Conservation (phyloP, 176 grass and related monocot species). For the Zizania latifolia region DNA sequence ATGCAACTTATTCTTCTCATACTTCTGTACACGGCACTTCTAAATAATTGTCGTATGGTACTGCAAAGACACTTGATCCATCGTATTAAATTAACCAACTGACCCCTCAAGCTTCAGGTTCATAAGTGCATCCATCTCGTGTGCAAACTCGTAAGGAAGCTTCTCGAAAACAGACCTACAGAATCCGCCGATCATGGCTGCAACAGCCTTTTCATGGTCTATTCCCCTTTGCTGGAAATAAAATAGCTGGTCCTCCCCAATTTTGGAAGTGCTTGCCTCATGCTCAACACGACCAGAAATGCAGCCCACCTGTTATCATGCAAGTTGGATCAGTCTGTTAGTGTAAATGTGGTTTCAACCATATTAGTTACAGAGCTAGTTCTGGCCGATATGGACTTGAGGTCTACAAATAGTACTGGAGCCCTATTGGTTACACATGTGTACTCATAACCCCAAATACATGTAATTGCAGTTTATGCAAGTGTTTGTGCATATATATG, state of each 20-base stretch:
- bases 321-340: neutral
- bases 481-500: neutral
- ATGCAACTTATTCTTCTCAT: slow-evolving; percentile 32
- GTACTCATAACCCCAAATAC: neutral
- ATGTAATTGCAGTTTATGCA: neutral
- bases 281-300: slow-evolving; percentile 74
- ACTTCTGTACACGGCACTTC: slow-evolving; percentile 36
- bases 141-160: slow-evolving; percentile 82
- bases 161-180: slow-evolving; percentile 86
- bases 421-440: neutral
- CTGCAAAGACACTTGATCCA: neutral
- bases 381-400: neutral
- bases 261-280: slow-evolving; percentile 98
- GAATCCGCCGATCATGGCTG: slow-evolving; percentile 93
- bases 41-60: slow-evolving; percentile 18
- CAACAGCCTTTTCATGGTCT: slow-evolving; percentile 92
- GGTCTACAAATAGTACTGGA: neutral
- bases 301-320: slow-evolving; percentile 59
- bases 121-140: slow-evolving; percentile 89
- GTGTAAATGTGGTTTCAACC: neutral
- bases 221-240: slow-evolving; percentile 99
- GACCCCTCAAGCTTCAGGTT: slow-evolving; percentile 96
- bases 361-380: neutral
- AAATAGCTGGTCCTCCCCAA: slow-evolving; percentile 95
- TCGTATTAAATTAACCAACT: slow-evolving; percentile 75